A percentile compares a stretch with the other conserved stretches of the same genome.
phyloP scores from a whole-genome alignment of 2,329 filamentous ascomycete genomes.

The Biscogniauxia sp. region DNA sequence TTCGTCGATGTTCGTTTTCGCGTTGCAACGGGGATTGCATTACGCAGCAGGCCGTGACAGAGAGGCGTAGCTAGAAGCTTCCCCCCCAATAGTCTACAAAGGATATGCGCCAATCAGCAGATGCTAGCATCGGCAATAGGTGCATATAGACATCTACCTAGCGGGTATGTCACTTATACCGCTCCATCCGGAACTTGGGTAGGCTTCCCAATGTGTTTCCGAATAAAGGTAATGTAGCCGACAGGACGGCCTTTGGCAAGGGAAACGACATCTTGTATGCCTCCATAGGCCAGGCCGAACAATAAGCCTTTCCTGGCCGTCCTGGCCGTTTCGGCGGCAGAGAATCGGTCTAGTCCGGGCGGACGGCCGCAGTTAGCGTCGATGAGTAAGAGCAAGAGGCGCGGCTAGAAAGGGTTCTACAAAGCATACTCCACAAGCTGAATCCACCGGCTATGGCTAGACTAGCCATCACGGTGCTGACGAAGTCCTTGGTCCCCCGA shows the following conservation, averaged over 20 bases:
- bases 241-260: slow-evolving; percentile 68
- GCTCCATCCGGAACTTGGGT: slow-evolving; percentile 20
- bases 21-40: not conserved
- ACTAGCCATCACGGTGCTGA: slow-evolving; percentile 79
- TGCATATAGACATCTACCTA: not conserved
- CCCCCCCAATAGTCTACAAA: not conserved
- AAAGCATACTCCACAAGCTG: slow-evolving; percentile 75
- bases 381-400: not conserved
- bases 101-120: not conserved
- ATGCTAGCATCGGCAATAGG: not conserved
- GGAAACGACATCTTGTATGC: slow-evolving; percentile 73
- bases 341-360: slow-evolving; percentile 65
- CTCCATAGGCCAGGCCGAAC: slow-evolving; percentile 76
- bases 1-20: not conserved
- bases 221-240: slow-evolving; percentile 69
- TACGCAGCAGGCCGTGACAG: not conserved
- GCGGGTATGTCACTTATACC: slow-evolving; percentile 7
- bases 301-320: slow-evolving; percentile 78
- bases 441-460: slow-evolving; percentile 82
- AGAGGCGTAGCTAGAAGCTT: not conserved
- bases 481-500: slow-evolving; percentile 67
- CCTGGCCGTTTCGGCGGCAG: slow-evolving; percentile 70
- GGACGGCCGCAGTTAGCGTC: slow-evolving; percentile 1
- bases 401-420: not conserved
- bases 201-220: slow-evolving; percentile 40